phyloP scores from a whole-genome alignment of 2,329 filamentous ascomycete genomes.

The Colletotrichum cordylinicola region DNA sequence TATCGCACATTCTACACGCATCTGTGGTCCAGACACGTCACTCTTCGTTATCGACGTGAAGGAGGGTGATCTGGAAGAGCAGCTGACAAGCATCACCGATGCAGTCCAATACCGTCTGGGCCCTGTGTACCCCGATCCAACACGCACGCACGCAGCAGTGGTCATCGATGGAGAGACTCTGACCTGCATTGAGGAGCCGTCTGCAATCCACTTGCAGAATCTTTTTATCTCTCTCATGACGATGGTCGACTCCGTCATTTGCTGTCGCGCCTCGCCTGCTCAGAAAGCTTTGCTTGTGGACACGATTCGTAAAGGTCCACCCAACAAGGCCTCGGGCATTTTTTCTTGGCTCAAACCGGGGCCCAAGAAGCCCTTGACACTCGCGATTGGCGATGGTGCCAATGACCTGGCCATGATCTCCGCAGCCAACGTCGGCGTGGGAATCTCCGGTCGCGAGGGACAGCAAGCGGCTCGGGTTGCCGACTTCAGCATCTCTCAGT shows the following conservation, averaged over 20 bases:
- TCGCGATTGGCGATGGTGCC: constrained; percentile 91
- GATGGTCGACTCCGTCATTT: constrained; percentile 86
- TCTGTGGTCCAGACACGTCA: constrained; percentile 76
- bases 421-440: constrained; percentile 82
- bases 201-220: constrained; percentile 40
- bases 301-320: constrained; percentile 76
- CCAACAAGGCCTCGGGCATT: constrained; percentile 47
- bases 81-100: constrained; percentile 68
- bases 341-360: constrained; percentile 41
- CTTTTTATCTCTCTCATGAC: constrained; percentile 83
- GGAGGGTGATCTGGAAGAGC: constrained; percentile 68
- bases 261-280: constrained; percentile 86
- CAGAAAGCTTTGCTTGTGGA: constrained; percentile 89
- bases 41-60: constrained; percentile 76
- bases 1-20: constrained; percentile 75
- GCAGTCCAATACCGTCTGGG: constrained; percentile 65
- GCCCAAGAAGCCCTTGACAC: constrained; percentile 65
- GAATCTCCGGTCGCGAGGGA: constrained; percentile 91
- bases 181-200: constrained; percentile 68
- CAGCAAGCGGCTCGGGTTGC: constrained; percentile 88
- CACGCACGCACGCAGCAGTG: constrained; percentile 70
- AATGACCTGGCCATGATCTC: constrained; percentile 98
- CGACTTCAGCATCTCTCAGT: constrained; percentile 91
- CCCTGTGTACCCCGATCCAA: neutral
- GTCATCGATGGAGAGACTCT: constrained; percentile 88